Evolutionary conservation across 202 grass and related monocot genomes (phyloP).

Genomic region (Schoenoplectus tabernaemontani): DNA sequence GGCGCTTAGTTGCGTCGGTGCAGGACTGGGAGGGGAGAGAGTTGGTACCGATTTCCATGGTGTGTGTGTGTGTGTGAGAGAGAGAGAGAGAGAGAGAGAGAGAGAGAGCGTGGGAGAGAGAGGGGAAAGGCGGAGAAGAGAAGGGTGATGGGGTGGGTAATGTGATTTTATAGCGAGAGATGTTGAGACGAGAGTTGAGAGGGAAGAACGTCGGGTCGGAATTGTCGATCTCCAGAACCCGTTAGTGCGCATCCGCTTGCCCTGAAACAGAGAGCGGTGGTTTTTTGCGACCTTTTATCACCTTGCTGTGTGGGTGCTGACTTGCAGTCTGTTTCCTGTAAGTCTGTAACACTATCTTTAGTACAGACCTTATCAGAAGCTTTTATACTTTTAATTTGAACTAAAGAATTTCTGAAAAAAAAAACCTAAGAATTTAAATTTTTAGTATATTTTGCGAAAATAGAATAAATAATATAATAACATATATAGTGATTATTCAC

Average conservation of each 20-base stretch:
- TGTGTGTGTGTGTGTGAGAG: neutral
- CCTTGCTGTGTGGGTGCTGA: neutral
- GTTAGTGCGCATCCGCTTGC: neutral
- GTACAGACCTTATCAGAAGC: too few species aligned
- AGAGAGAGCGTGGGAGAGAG: neutral
- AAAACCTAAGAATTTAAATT: too few species aligned
- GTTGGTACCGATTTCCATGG: conserved; percentile 41
- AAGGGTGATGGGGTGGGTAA: neutral
- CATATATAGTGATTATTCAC: too few species aligned
- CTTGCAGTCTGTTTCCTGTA: neutral
- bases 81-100: neutral
- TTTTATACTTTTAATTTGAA: too few species aligned
- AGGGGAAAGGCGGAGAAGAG: neutral
- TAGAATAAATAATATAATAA: too few species aligned
- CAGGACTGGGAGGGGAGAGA: conserved; percentile 47
- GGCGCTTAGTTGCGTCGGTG: conserved; percentile 61
- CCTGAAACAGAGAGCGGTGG: neutral
- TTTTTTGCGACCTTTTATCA: too few species aligned
- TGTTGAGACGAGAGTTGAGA: neutral
- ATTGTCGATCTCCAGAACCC: neutral
- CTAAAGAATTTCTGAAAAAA: too few species aligned
- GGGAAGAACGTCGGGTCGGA: neutral
- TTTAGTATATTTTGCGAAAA: too few species aligned
- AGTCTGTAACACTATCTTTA: neutral
- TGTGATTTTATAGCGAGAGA: conserved; percentile 4